These are phyloP conservation scores for Annulohypoxylon moriforme DNA, from an alignment of 495 filamentous ascomycete species.

Conservation along the genomic window DNA sequence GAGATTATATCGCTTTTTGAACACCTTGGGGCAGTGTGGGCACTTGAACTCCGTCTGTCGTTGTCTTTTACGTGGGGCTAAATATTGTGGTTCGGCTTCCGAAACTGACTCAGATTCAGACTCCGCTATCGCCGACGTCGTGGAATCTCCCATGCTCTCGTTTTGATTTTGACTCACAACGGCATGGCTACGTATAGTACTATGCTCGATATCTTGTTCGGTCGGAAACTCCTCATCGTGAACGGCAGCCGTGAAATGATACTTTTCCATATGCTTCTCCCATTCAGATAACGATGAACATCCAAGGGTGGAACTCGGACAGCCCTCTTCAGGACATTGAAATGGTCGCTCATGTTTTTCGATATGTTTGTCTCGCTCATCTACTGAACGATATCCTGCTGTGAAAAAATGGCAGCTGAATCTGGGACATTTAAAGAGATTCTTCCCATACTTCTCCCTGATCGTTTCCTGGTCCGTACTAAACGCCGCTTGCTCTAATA, in stretches of 20 bases:
- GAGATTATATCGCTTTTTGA: conserved; percentile 62
- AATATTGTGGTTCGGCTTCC: neutral
- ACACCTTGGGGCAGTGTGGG: conserved; percentile 55
- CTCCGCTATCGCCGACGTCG: neutral
- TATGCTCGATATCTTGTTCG: neutral
- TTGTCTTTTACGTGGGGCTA: neutral
- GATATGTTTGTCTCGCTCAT: conserved; percentile 49
- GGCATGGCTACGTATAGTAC: neutral
- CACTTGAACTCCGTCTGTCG: neutral
- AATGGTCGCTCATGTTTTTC: conserved; percentile 55
- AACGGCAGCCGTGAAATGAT: neutral
- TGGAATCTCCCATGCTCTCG: neutral
- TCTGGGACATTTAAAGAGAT: conserved; percentile 55
- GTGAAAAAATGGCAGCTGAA: conserved; percentile 55
- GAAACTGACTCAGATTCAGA: neutral
- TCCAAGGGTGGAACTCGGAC: neutral
- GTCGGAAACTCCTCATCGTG: neutral
- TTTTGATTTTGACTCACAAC: too few species aligned
- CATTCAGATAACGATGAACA: neutral
- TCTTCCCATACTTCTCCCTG: conserved; percentile 49
- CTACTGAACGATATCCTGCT: conserved; percentile 50
- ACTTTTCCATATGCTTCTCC: neutral
- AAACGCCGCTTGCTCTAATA: neutral
- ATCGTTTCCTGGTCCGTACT: conserved; percentile 24
- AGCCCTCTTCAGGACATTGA: neutral